phyloP scores from a whole-genome alignment of 441 rosid species.

The Biscutella laevigata region DNA sequence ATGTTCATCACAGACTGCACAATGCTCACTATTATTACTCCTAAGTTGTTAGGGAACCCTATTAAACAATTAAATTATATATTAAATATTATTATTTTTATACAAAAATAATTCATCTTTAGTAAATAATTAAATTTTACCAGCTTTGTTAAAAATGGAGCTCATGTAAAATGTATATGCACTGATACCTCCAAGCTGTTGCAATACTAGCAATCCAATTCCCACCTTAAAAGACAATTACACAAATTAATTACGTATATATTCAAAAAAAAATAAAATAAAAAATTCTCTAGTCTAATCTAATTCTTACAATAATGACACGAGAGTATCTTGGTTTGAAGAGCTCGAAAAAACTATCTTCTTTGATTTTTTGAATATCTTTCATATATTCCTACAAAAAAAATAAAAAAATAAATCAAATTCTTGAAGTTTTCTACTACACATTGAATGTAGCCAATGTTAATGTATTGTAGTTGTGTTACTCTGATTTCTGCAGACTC shows the following conservation, averaged over 20 bases:
- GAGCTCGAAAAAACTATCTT: slow-evolving; percentile 31
- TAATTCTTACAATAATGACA: slow-evolving; percentile 27
- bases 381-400: slow-evolving; percentile 35
- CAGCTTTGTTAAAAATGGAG: slow-evolving; percentile 33
- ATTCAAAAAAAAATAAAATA: not conserved
- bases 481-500: slow-evolving; percentile 51
- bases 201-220: slow-evolving; percentile 44
- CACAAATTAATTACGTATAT: not conserved
- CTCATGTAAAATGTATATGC: slow-evolving; percentile 43
- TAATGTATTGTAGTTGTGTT: too few species aligned
- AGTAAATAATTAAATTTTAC: slow-evolving; percentile 10
- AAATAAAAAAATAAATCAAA: not conserved
- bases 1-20: slow-evolving; percentile 14
- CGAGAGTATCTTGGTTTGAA: slow-evolving; percentile 41
- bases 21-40: slow-evolving; percentile 15
- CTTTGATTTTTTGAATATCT: slow-evolving; percentile 18
- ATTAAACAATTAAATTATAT: not conserved
- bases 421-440: not conserved
- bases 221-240: slow-evolving; percentile 36
- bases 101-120: not conserved
- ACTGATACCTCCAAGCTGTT: slow-evolving; percentile 40
- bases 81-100: not conserved
- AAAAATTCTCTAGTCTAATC: too few species aligned
- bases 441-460: not conserved
- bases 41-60: slow-evolving; percentile 37